Base-by-base conservation (phyloP, 2,329 filamentous ascomycete genomes). In the Colletotrichum noveboracense region DNA sequence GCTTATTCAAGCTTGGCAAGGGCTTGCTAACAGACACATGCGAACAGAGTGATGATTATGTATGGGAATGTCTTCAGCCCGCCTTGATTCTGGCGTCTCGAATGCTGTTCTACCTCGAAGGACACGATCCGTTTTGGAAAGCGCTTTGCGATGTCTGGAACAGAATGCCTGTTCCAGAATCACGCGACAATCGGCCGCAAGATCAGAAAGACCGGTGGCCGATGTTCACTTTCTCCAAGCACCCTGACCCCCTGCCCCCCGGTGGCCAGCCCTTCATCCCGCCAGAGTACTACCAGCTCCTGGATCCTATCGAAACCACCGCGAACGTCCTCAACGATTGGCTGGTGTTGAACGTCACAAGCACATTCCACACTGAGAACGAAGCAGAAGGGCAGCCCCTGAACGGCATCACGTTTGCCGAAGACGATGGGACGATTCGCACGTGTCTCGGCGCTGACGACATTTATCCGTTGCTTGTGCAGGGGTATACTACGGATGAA, bases 1-100 rank as follows among this genome's bases (percentile, higher is more conserved):
- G n/a, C n/a, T n/a, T n/a, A n/a, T n/a, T n/a, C n/a, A n/a, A n/a
- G n/a, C n/a, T n/a, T n/a, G n/a, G n/a, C n/a, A n/a, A n/a, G n/a
- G n/a, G n/a, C 28, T 30, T 6, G 24, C 56, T 26, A 52, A 61
- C 72, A 77, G 2, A 77, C 68, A 30, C 2, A 10, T 32, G 10
- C 12, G 38, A 78, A 76, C 74, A 75, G 30, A 80, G 79, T 5
- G 79, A 83, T n/a, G 72, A 77, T 12, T 69, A 55, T 6, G 67
- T 84, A 2, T 84, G 82, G 82, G 18, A 78, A 5, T 80, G 78
- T 16, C 70, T 83, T 52, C 79, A 81, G 21, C 82, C 82, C 9
- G 78, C 80, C 7, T 78, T 84, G 8, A 76, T 78, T 55, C 76
- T 83, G 12, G 78, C 79, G 10, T 79, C 81, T 2, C 77, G 79